These are phyloP conservation scores for Blastobotrys attinorum DNA, from an alignment of 805 yeast genomes.

Conservation along the genomic window DNA sequence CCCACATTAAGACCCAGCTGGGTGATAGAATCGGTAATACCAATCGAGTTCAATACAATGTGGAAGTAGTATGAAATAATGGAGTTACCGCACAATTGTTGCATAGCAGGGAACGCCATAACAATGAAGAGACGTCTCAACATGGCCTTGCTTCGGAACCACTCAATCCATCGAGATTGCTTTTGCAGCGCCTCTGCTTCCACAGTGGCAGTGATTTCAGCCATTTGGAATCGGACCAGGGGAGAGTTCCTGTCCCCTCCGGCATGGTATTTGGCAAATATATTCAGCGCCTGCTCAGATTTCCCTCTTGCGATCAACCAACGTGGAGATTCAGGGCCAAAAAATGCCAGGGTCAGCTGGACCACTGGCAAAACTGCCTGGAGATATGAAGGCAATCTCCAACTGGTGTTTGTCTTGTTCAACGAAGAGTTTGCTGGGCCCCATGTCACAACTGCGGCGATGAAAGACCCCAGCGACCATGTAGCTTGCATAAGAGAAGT, in stretches of 20 bases:
- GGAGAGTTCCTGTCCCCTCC: conserved; percentile 10
- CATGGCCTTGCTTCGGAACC: conserved; percentile 11
- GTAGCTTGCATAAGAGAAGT: conserved; percentile 45
- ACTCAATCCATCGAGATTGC: conserved; percentile 13
- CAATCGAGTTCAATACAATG: conserved; percentile 45
- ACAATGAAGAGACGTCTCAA: conserved; percentile 8
- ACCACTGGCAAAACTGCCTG: conserved; percentile 56
- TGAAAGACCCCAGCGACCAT: conserved; percentile 54
- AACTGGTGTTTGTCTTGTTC: conserved; percentile 29
- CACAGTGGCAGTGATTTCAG: conserved; percentile 16
- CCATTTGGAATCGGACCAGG: conserved; percentile 15
- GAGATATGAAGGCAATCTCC: conserved; percentile 67
- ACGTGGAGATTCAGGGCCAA: conserved; percentile 73
- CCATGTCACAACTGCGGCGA: conserved; percentile 72
- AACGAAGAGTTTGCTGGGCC: conserved; percentile 40
- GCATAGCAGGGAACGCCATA: conserved; percentile 8
- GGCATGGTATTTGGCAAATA: conserved; percentile 14
- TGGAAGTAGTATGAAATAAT: conserved; percentile 36
- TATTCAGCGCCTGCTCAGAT: conserved; percentile 37
- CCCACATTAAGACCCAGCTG: conserved; percentile 17
- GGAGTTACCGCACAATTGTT: conserved; percentile 15
- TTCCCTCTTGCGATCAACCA: conserved; percentile 52
- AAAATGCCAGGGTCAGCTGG: conserved; percentile 48
- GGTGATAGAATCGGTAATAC: conserved; percentile 33
- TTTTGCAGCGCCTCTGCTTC: conserved; percentile 17